Conservation (phyloP, 306 rosid species). For the Rosa persica region DNA sequence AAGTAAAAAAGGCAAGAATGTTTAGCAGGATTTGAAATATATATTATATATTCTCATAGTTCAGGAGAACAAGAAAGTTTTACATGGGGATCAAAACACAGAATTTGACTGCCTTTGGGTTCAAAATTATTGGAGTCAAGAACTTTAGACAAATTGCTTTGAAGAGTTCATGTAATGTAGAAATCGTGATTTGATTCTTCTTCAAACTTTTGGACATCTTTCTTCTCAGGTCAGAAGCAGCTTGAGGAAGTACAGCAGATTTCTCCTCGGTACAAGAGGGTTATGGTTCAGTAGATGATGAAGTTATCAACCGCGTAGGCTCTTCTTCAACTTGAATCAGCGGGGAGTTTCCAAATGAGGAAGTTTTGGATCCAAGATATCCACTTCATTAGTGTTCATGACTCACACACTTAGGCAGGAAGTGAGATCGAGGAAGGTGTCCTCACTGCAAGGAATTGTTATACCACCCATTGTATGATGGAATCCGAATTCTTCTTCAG, state of each 20-base stretch:
- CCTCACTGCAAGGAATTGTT: background rate
- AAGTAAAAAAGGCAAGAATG: background rate
- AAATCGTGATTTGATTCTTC: too few relatives aligned
- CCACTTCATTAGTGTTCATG: background rate
- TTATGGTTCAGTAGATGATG: background rate
- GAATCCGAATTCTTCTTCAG: background rate
- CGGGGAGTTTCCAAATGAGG: background rate
- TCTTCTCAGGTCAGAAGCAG: background rate
- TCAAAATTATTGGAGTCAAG: too few relatives aligned
- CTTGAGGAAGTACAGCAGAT: background rate
- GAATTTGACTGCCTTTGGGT: background rate
- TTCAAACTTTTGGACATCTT: background rate
- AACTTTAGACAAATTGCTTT: too few relatives aligned
- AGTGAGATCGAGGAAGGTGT: background rate
- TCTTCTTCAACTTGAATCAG: too few relatives aligned
- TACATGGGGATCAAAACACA: background rate
- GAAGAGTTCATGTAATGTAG: too few relatives aligned
- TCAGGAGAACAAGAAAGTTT: background rate
- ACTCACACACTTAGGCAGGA: background rate
- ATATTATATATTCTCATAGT: background rate
- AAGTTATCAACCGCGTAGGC: too few relatives aligned
- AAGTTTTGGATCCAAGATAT: background rate
- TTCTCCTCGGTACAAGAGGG: background rate
- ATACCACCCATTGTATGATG: background rate
- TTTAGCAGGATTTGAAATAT: background rate